Conservation (phyloP, 768 basidiomycete genomes). For the Tricholoma furcatifolium region DNA sequence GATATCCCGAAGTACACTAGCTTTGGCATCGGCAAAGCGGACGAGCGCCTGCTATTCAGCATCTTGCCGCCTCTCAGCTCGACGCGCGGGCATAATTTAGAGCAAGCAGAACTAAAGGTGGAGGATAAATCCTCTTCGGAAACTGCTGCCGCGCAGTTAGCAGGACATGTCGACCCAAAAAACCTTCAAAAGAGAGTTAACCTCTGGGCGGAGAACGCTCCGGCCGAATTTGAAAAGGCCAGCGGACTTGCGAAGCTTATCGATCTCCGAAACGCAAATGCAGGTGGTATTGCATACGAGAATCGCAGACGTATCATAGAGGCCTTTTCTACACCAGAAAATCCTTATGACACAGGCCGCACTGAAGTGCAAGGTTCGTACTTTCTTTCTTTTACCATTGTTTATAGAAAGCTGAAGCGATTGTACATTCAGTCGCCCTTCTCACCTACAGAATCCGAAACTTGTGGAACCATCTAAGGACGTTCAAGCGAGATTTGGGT, state of each 20-base stretch:
- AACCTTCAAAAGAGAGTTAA: not conserved
- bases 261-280: conserved; percentile 87
- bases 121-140: no score
- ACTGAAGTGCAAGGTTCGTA: conserved; percentile 84
- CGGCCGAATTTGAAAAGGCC: conserved; percentile 43
- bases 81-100: conserved; percentile 24
- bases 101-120: not conserved
- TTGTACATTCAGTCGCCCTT: conserved; percentile 63
- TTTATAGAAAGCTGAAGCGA: not conserved
- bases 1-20: conserved; percentile 52
- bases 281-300: conserved; percentile 82
- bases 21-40: conserved; percentile 63
- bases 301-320: conserved; percentile 78
- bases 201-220: conserved; percentile 18
- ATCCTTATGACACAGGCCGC: conserved; percentile 73
- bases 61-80: conserved; percentile 56
- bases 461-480: conserved; percentile 70
- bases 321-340: conserved; percentile 72
- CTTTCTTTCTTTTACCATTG: not conserved
- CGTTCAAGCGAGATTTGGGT: conserved; percentile 70
- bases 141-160: no score
- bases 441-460: conserved; percentile 85
- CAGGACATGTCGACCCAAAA: conserved; percentile 3
- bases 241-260: conserved; percentile 64
- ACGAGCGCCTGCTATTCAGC: conserved; percentile 65